Percentiles rank a stretch among this genome's conserved stretches.
Evolutionary conservation across 2,329 filamentous ascomycete genomes (phyloP).

Genomic region (Periconia macrospinosa): DNA sequence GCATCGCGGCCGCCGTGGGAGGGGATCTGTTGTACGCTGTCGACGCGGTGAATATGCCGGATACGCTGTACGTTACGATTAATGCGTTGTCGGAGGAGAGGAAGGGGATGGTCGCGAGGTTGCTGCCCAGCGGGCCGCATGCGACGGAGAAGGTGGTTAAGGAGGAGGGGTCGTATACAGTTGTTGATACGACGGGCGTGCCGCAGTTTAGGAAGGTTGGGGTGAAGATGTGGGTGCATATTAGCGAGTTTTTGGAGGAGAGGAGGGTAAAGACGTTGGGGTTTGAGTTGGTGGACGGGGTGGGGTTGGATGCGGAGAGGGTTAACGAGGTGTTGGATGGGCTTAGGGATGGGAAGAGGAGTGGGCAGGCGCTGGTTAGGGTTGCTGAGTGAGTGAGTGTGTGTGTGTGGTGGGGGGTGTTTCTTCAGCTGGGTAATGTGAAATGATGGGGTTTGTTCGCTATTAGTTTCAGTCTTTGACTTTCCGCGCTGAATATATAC

Average conservation of each 20-base stretch:
- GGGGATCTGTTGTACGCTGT: slow-evolving; percentile 46
- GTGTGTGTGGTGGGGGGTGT: no score
- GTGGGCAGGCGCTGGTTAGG: slow-evolving; percentile 10
- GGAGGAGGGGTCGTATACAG: slow-evolving; percentile 40
- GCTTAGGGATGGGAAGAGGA: slow-evolving; percentile 40
- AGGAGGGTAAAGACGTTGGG: slow-evolving; percentile 34
- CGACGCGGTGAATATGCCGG: slow-evolving; percentile 36
- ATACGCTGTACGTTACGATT: slow-evolving; percentile 31
- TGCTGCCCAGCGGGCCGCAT: slow-evolving; percentile 22
- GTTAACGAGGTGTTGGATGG: slow-evolving; percentile 45
- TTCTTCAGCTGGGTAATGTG: no score
- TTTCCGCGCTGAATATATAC: no score
- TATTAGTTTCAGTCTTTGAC: no score
- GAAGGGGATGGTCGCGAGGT: slow-evolving; percentile 37
- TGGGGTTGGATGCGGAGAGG: slow-evolving; percentile 29
- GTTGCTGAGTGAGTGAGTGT: no score
- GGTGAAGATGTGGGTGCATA: slow-evolving; percentile 34
- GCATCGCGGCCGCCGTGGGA: slow-evolving; percentile 42
- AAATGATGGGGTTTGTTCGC: no score
- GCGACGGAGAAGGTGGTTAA: slow-evolving; percentile 29
- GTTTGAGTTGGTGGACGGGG: slow-evolving; percentile 29
- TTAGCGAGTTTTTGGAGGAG: slow-evolving; percentile 31
- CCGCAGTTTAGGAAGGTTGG: slow-evolving; percentile 31
- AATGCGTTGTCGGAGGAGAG: slow-evolving; percentile 41
- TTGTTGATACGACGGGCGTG: slow-evolving; percentile 26